A percentile compares a stretch with the other conserved stretches of the same genome.
phyloP scores from a whole-genome alignment of 2,329 filamentous ascomycete species.

The Cladosporium halotolerans region DNA sequence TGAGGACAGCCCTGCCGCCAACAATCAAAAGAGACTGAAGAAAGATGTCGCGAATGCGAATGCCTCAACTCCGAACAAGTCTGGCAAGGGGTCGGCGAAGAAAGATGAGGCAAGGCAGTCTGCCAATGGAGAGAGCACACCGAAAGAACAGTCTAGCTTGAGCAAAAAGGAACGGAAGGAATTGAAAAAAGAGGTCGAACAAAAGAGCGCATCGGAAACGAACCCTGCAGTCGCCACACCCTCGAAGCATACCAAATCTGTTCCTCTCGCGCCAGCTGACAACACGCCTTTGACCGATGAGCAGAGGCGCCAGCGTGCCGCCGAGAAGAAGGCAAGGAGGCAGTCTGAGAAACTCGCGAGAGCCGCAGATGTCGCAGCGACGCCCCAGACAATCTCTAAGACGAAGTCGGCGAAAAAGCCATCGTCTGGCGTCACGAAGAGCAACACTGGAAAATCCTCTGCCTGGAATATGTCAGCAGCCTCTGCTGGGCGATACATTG shows the following conservation, averaged over 20 bases:
- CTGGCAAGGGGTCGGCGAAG: slow-evolving; percentile 2
- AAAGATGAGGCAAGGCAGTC: not conserved
- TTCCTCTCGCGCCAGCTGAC: not conserved
- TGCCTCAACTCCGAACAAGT: not conserved
- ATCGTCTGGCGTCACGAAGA: slow-evolving; percentile 1
- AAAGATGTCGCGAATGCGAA: slow-evolving; percentile 4
- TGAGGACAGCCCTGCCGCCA: slow-evolving; percentile 10
- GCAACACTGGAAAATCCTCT: slow-evolving; percentile 3
- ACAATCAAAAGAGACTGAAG: slow-evolving; percentile 9
- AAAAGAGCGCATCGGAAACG: not conserved
- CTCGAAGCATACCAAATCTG: not conserved
- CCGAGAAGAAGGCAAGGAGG: slow-evolving; percentile 20
- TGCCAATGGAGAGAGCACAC: not conserved
- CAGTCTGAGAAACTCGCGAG: slow-evolving; percentile 11
- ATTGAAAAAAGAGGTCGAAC: slow-evolving; percentile 3
- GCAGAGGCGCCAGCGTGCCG: slow-evolving; percentile 12
- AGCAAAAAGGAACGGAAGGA: slow-evolving; percentile 9
- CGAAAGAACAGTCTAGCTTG: slow-evolving; percentile 4
- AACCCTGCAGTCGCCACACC: not conserved
- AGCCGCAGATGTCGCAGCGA: not conserved
- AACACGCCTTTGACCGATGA: not conserved
- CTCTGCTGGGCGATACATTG: slow-evolving; percentile 50
- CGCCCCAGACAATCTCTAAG: not conserved
- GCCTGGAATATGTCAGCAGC: slow-evolving; percentile 45
- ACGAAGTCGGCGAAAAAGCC: slow-evolving; percentile 4